Base-by-base conservation (phyloP, 2,329 filamentous ascomycete genomes). In the Ambrosiella cleistominuta region DNA sequence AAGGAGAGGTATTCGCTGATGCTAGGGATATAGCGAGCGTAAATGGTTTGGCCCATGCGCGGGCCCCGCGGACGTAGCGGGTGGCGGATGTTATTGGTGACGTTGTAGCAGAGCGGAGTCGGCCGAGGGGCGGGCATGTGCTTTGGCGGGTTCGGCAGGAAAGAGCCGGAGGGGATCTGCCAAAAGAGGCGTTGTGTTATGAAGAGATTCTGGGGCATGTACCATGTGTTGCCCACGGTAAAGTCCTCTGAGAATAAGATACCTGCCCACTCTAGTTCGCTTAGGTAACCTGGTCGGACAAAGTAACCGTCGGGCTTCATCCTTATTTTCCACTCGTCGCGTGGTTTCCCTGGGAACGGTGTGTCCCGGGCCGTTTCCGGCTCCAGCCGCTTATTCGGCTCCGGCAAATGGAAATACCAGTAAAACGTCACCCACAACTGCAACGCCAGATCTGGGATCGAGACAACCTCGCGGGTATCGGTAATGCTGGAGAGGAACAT, bases 391-490 rank as follows among this genome's bases (percentile, higher is more conserved):
- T 78, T 75, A 19, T 77, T 74, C 0, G 91, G 91, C 64, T 84
- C 78, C 0, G 82, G 78, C 68, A 95, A 88, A 71, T 96, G 90
- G 65, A 96, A 97, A 73, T 97, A 97, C 91, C 91, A 97, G 74
- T 88, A 95, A 47, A 97, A 74, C 1, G 88, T 90, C 39, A 89
- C 82, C 87, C 88, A 97, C 6, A 97, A 77, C 85, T 96, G 95
- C 87, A 96, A 89, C 63, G 91, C 91, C 61, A 95, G 87, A 71
- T 95, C 87, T 50, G 90, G 77, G 0, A 88, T 93, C 0, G 88
- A 88, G 62, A 88, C 95, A 12, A 77, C 81, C 1, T 11, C 35
- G 85, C 79, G 0, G 88, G 81, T 66, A 86, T 88, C 63, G 86
- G 88, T 54, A 88, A 91, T 62, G 95, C 89, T 61, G 87, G 91